Evolutionary conservation across 2,329 filamentous ascomycete genomes (phyloP).

Genomic region (Fusarium austroafricanum): DNA sequence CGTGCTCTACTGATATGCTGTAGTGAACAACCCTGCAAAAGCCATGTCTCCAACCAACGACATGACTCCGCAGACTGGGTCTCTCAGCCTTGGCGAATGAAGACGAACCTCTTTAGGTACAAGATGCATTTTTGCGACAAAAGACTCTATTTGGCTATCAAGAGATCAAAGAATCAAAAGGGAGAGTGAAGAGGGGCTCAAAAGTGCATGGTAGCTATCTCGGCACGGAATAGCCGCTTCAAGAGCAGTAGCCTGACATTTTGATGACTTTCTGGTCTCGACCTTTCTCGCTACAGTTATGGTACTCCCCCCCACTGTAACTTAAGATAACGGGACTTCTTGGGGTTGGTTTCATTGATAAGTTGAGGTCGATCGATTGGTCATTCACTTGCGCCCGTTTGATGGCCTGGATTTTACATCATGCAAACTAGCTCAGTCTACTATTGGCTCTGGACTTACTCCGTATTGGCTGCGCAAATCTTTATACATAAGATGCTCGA

Average conservation of each 20-base stretch:
- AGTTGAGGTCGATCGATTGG: constrained; percentile 25
- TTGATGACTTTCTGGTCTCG: constrained; percentile 20
- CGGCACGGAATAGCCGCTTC: constrained; percentile 32
- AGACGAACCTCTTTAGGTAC: constrained; percentile 61
- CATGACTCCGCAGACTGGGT: constrained; percentile 22
- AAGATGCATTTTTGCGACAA: constrained; percentile 56
- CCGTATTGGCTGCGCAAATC: not conserved
- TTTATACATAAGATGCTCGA: constrained; percentile 20
- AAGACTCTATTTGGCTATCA: not conserved
- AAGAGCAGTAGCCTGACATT: constrained; percentile 33
- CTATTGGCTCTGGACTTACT: constrained; percentile 21
- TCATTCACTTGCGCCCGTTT: constrained; percentile 15
- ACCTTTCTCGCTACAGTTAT: not conserved
- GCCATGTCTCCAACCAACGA: constrained; percentile 20
- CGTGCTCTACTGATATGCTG: constrained; percentile 2
- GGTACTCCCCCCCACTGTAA: constrained; percentile 27
- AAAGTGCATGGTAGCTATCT: constrained; percentile 7
- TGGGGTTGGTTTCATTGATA: constrained; percentile 26
- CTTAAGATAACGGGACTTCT: constrained; percentile 17
- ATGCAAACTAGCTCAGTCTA: not conserved
- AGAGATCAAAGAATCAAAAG: not conserved
- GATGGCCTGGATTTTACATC: constrained; percentile 17
- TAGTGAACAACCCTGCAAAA: constrained; percentile 35
- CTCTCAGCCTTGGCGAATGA: constrained; percentile 17
- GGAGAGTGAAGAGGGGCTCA: constrained; percentile 4